phyloP scores from a whole-genome alignment of 495 filamentous ascomycete species.

The Trichoderma orchidacearum region DNA sequence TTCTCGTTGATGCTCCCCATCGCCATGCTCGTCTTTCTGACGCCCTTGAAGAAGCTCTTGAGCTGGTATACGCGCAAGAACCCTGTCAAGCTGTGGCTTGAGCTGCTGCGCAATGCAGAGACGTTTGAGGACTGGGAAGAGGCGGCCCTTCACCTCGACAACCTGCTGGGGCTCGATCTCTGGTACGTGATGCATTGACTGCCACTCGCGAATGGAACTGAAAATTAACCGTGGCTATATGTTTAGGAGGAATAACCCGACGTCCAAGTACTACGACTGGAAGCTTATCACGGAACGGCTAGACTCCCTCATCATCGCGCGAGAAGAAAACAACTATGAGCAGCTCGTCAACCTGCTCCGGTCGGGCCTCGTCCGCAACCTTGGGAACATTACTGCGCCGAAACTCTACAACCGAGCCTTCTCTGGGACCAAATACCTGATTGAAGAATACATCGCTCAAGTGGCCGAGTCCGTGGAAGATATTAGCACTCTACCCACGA shows the following conservation, averaged over 20 bases:
- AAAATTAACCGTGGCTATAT: slow-evolving; percentile 3
- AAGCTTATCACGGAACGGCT: slow-evolving; percentile 69
- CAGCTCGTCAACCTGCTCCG: slow-evolving; percentile 67
- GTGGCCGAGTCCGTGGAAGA: slow-evolving; percentile 69
- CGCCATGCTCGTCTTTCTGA: slow-evolving; percentile 5
- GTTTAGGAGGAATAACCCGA: slow-evolving; percentile 62
- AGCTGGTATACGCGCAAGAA: slow-evolving; percentile 41
- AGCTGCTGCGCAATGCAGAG: slow-evolving; percentile 46
- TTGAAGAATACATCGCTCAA: slow-evolving; percentile 83
- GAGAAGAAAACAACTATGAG: slow-evolving; percentile 64
- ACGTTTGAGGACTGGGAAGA: slow-evolving; percentile 77
- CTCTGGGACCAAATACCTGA: slow-evolving; percentile 76
- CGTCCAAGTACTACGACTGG: slow-evolving; percentile 79
- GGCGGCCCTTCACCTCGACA: slow-evolving; percentile 66
- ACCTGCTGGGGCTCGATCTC: slow-evolving; percentile 60
- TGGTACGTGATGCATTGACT: slow-evolving; percentile 41
- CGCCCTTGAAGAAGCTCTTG: slow-evolving; percentile 32
- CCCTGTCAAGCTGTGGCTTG: slow-evolving; percentile 37
- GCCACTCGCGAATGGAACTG: not conserved
- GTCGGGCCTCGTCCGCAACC: slow-evolving; percentile 76
- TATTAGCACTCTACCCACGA: slow-evolving; percentile 57
- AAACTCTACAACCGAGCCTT: slow-evolving; percentile 76
- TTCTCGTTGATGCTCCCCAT: not conserved
- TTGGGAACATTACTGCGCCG: slow-evolving; percentile 80
- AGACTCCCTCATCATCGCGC: slow-evolving; percentile 54